phyloP scores from a whole-genome alignment of 75 land plant species.

The Pinus tabuliformis region DNA sequence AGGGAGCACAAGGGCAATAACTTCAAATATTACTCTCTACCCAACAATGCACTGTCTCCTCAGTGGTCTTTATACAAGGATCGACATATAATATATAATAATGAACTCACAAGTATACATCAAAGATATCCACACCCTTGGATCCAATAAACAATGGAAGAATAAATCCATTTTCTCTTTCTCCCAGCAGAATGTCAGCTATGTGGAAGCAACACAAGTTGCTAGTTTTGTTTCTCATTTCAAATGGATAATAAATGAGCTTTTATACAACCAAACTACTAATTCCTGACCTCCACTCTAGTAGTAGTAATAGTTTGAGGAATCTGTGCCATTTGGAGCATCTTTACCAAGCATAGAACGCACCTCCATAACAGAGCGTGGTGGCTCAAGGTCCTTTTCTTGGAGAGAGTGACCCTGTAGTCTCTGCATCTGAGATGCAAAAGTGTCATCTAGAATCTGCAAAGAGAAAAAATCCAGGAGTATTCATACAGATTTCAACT shows the following conservation, averaged over 20 bases:
- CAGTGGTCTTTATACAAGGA: not conserved
- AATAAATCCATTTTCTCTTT: not conserved
- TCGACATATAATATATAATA: not conserved
- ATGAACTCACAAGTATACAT: not conserved
- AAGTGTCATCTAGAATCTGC: constrained; percentile 72
- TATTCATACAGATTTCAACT: not conserved
- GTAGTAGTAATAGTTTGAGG: constrained; percentile 47
- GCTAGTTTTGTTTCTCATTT: not conserved
- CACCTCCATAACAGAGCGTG: constrained; percentile 60
- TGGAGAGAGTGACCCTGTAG: constrained; percentile 56
- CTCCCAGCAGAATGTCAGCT: not conserved
- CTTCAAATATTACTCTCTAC: not conserved
- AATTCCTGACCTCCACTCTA: not conserved
- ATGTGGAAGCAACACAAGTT: not conserved
- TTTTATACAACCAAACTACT: not conserved
- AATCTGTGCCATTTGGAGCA: constrained; percentile 52
- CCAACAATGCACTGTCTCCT: not conserved
- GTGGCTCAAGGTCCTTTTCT: constrained; percentile 73
- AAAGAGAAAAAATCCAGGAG: not conserved
- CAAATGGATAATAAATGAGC: not conserved
- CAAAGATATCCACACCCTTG: not conserved
- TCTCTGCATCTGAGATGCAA: constrained; percentile 74
- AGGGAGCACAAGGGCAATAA: not conserved
- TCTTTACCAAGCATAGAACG: constrained; percentile 73
- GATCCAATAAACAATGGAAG: not conserved